phyloP scores from a whole-genome alignment of 768 basidiomycete species.

The Russula ochroleuca region DNA sequence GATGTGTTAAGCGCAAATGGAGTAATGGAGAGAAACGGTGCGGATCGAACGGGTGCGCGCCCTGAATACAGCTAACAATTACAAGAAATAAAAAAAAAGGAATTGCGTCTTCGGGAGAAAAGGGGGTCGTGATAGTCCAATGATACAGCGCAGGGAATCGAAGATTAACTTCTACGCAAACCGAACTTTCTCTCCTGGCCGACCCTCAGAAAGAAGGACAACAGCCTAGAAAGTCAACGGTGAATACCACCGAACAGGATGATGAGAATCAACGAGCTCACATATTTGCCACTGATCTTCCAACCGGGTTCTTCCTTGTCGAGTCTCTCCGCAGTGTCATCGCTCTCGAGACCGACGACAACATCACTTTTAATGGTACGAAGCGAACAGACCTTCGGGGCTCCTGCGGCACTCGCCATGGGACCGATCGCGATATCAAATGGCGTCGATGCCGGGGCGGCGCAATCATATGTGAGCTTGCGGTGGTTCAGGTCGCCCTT shows the following conservation, averaged over 20 bases:
- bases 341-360: conserved; percentile 81
- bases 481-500: conserved; percentile 95
- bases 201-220: conserved; percentile 80
- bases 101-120: conserved; percentile 5
- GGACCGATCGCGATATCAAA: conserved; percentile 91
- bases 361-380: conserved; percentile 95
- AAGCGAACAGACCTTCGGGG: conserved; percentile 80
- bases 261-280: conserved; percentile 41
- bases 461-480: conserved; percentile 84
- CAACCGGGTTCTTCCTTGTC: conserved; percentile 86
- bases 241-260: not conserved
- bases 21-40: conserved; percentile 1
- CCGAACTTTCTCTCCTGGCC: conserved; percentile 84
- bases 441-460: conserved; percentile 79
- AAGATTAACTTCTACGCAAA: conserved; percentile 44
- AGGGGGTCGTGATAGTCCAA: not conserved
- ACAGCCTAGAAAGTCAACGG: conserved; percentile 54
- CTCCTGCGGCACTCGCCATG: conserved; percentile 83
- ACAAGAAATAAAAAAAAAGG: conserved; percentile 19
- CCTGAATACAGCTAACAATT: conserved; percentile 18
- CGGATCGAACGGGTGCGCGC: not conserved
- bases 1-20: not conserved
- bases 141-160: not conserved
- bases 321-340: conserved; percentile 68
- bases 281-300: conserved; percentile 98